Evolutionary conservation across 164 flowering plant genomes (phyloP).

Genomic region (Echeveria elegans): DNA sequence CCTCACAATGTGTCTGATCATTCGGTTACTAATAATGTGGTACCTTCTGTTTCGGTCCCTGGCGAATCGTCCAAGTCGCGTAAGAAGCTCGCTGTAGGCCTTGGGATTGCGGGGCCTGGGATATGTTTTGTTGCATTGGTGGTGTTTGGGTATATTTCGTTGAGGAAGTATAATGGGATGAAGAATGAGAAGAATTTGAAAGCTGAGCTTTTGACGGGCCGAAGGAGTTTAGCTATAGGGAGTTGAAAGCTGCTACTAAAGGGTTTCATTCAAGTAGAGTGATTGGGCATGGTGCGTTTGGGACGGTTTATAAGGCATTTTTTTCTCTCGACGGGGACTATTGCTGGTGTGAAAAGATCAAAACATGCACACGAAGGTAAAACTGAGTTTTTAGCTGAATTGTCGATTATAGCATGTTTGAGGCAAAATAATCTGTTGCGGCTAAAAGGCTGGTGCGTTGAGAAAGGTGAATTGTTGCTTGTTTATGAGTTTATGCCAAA

Average conservation of each 20-base stretch:
- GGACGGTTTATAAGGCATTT: constrained; percentile 56
- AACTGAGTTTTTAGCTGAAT: constrained; percentile 63
- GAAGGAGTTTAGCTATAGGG: constrained; percentile 52
- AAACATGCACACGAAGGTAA: constrained; percentile 65
- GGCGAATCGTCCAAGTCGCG: constrained; percentile 12
- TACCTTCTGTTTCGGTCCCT: constrained; percentile 18
- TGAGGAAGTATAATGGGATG: constrained; percentile 36
- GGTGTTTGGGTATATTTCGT: constrained; percentile 46
- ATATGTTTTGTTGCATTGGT: constrained; percentile 30
- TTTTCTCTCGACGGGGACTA: constrained; percentile 24
- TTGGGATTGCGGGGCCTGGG: constrained; percentile 54
- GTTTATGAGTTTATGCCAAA: constrained; percentile 90
- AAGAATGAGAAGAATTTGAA: constrained; percentile 24
- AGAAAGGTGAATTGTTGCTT: constrained; percentile 69
- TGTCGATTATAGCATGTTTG: constrained; percentile 68
- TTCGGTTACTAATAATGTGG: constrained; percentile 14
- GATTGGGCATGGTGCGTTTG: constrained; percentile 54
- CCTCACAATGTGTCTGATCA: constrained; percentile 64
- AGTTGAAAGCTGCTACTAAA: constrained; percentile 46
- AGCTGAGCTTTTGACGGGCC: constrained; percentile 58
- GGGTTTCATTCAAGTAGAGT: constrained; percentile 51
- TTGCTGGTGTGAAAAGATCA: constrained; percentile 59
- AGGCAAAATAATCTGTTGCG: constrained; percentile 84
- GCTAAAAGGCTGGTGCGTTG: constrained; percentile 94
- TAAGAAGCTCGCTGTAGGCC: constrained; percentile 37